These are phyloP conservation scores for Saturnispora ahearnii DNA, from an alignment of 805 yeast genomes.

Conservation along the genomic window DNA sequence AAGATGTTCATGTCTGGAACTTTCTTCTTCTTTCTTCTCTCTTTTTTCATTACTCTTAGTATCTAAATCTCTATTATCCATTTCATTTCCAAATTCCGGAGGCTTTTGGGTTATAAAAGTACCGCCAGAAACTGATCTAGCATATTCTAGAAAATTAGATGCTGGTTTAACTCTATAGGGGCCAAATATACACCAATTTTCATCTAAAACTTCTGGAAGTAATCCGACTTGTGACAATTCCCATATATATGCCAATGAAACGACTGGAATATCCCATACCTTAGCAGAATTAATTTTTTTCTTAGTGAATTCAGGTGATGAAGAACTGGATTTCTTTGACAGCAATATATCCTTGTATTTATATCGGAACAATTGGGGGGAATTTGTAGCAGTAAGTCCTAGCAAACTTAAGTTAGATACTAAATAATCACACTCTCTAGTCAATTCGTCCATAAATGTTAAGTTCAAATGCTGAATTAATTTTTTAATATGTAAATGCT, in stretches of 20 bases:
- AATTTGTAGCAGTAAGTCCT: conserved; percentile 31
- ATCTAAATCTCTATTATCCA: background rate
- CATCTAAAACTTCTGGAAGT: conserved; percentile 35
- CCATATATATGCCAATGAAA: conserved; percentile 47
- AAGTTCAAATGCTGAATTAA: conserved; percentile 49
- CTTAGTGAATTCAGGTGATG: conserved; percentile 30
- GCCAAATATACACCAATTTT: conserved; percentile 49
- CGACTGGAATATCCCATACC: conserved; percentile 49
- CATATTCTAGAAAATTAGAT: conserved; percentile 17
- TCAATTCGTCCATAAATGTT: conserved; percentile 39
- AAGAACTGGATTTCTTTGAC: conserved; percentile 6
- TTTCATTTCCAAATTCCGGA: background rate
- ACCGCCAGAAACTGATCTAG: conserved; percentile 16
- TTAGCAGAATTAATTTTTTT: conserved; percentile 52
- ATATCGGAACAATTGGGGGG: conserved; percentile 36
- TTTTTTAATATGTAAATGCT: conserved; percentile 34
- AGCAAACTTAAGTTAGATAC: conserved; percentile 43
- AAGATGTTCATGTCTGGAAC: background rate
- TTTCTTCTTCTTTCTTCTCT: background rate
- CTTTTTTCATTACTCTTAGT: background rate
- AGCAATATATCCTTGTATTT: conserved; percentile 26
- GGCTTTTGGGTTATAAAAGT: conserved; percentile 14
- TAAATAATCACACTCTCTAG: conserved; percentile 44
- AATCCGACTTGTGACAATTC: conserved; percentile 34
- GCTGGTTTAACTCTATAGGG: conserved; percentile 20